Evolutionary conservation across 805 yeast species (phyloP), one percentile per base, ranked within the genome.

Genomic region (Kodamaea laetipori): DNA sequence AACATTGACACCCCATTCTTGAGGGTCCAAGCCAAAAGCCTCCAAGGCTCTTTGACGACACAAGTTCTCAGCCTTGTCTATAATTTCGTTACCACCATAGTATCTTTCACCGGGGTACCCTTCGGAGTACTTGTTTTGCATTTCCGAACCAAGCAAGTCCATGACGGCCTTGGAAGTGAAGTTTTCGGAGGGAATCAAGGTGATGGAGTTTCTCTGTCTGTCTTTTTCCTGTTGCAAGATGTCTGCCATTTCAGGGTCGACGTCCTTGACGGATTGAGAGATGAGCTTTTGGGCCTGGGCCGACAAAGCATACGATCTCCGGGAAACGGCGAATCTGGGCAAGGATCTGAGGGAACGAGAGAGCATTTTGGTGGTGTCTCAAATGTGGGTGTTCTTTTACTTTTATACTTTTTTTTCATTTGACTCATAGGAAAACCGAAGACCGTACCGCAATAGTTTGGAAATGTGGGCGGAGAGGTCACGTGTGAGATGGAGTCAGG

Each of bases 81-180:
- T 94, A 71, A 85, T 84, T 77, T 94, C 95, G 69, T 94, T 94
- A 66, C 98, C 98, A 69, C 99, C 99, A 67, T 94, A 94, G 77
- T 94, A 94, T 70, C 99, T 84, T 51, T 95, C 97, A 54, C 98
- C 98, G 48, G 99, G 99, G 74, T 94, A 92, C 51, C 99, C 99
- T 74, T 94, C 99, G 30, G 97, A 90, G 75, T 94, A 94, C 77
- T 94, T 94, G 82, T 94, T 94, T 67, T 87, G 87, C 97, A 94
- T 89, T 66, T 95, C 96, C 40, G 98, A 85, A 55, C 99, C 99
- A 60, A 92, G 82, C 25, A 95, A 88, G 61, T 94, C 98, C 74
- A 92, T 86, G 37, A 94, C 99, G 32, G 98, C 86, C 55, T 86
- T 86, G 43, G 97, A 86, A 45, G 99, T 94, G 76, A 92, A 90